phyloP scores from a whole-genome alignment of 306 rosid genomes.

The Gastrolobium bilobum region DNA sequence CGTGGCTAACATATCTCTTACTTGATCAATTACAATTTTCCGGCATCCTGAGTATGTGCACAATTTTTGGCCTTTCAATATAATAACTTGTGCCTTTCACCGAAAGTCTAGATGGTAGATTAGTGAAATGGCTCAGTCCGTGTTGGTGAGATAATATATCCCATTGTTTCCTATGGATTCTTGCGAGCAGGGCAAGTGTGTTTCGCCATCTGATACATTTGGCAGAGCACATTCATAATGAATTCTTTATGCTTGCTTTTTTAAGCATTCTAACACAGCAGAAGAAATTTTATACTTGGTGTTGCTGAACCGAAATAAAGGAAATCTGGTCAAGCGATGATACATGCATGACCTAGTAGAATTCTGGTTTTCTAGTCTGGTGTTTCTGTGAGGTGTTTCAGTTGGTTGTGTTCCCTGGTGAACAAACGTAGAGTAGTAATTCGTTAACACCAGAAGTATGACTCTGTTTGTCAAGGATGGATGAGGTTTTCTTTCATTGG shows the following conservation, averaged over 20 bases:
- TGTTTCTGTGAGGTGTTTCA: conserved; percentile 4
- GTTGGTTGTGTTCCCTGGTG: conserved; percentile 18
- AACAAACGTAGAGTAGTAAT: background rate
- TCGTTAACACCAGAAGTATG: background rate
- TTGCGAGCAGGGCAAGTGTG: conserved; percentile 27
- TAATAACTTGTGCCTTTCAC: conserved; percentile 43
- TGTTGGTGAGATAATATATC: conserved; percentile 46
- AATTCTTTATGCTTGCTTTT: conserved; percentile 44
- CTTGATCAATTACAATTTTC: conserved; percentile 56
- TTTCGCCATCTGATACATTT: conserved; percentile 25
- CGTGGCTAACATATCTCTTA: conserved; percentile 57
- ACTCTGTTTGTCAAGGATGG: conserved; percentile 1
- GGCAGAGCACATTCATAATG: background rate
- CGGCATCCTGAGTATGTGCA: conserved; percentile 60
- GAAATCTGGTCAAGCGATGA: conserved; percentile 38
- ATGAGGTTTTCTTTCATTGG: background rate
- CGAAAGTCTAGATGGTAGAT: conserved; percentile 46
- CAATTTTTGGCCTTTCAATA: conserved; percentile 43
- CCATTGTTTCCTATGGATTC: conserved; percentile 39
- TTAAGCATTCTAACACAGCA: conserved; percentile 44
- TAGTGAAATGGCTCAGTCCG: conserved; percentile 41
- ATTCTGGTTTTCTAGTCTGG: conserved; percentile 28
- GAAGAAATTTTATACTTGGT: conserved; percentile 42
- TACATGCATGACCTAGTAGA: conserved; percentile 29
- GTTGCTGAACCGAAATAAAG: conserved; percentile 28